Conservation (phyloP, 1,284 basidiomycete genomes). For the Microbotryum silenes-acaulis region DNA sequence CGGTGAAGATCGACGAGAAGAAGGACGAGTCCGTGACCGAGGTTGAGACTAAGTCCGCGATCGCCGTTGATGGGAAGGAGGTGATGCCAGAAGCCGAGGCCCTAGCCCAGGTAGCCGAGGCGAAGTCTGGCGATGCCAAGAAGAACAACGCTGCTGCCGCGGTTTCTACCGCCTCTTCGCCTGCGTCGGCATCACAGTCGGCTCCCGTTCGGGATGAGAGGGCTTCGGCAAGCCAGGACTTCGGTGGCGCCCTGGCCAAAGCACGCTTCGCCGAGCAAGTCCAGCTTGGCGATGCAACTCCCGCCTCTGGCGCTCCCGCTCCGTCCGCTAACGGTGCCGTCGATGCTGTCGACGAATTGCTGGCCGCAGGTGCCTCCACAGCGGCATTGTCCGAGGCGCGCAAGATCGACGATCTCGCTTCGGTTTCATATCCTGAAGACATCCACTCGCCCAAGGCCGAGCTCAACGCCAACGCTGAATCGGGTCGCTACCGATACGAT, state of each 20-base stretch:
- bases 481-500: constrained; percentile 94
- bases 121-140: constrained; percentile 32
- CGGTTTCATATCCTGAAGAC: constrained; percentile 74
- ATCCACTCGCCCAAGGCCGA: constrained; percentile 75
- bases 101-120: constrained; percentile 19
- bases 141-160: constrained; percentile 40
- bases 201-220: constrained; percentile 19
- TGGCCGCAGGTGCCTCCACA: constrained; percentile 10
- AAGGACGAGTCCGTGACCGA: constrained; percentile 37
- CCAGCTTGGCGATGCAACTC: not conserved
- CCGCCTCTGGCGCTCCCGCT: constrained; percentile 33
- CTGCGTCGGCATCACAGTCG: constrained; percentile 35
- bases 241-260: constrained; percentile 31
- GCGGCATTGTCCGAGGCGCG: constrained; percentile 46
- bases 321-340: constrained; percentile 33
- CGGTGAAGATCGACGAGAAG: constrained; percentile 17
- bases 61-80: constrained; percentile 24
- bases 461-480: constrained; percentile 69
- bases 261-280: constrained; percentile 23
- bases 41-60: constrained; percentile 22
- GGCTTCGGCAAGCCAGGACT: constrained; percentile 35
- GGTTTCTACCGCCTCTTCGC: constrained; percentile 38
- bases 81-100: not conserved
- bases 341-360: constrained; percentile 6
- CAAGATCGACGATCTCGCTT: constrained; percentile 71